A percentile compares a stretch with the other conserved stretches of the same genome.
These are phyloP conservation scores for Deinandra increscens DNA, from an alignment of 129 eudicot genomes.

Conservation along the genomic window DNA sequence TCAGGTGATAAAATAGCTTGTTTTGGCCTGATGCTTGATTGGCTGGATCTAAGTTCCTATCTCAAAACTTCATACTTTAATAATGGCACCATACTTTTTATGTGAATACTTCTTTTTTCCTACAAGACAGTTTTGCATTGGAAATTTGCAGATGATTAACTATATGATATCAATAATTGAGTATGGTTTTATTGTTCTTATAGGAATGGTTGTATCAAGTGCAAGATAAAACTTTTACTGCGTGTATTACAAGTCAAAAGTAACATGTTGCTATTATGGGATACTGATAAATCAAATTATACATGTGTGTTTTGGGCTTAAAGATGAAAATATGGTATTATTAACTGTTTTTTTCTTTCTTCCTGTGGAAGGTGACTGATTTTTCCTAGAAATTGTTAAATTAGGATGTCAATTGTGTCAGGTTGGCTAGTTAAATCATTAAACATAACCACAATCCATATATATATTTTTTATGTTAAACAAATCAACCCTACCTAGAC, in stretches of 20 bases:
- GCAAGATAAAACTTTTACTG: not conserved
- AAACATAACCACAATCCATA: too few species aligned
- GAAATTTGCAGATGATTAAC: not conserved
- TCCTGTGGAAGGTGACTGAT: too few species aligned
- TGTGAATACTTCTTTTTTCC: not conserved
- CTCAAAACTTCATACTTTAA: slow-evolving; percentile 7
- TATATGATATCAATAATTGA: not conserved
- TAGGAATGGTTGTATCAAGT: not conserved
- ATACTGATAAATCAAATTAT: not conserved
- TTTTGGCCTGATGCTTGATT: slow-evolving; percentile 10
- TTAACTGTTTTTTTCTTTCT: too few species aligned
- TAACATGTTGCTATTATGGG: not conserved
- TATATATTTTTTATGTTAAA: too few species aligned
- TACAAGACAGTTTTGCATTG: not conserved
- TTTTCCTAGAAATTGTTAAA: too few species aligned
- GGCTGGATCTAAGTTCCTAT: slow-evolving; percentile 12
- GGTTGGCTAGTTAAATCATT: too few species aligned
- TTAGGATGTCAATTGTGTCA: too few species aligned
- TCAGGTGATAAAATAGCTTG: slow-evolving; percentile 25
- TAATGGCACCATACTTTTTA: slow-evolving; percentile 7
- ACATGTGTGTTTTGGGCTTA: too few species aligned
- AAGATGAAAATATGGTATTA: too few species aligned
- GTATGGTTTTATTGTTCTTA: not conserved
- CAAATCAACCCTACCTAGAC: too few species aligned
- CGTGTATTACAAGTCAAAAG: not conserved